Evolutionary conservation across 2,329 filamentous ascomycete species (phyloP), one percentile per base, ranked within the genome.

Genomic region (Paecilomyces fulvus): DNA sequence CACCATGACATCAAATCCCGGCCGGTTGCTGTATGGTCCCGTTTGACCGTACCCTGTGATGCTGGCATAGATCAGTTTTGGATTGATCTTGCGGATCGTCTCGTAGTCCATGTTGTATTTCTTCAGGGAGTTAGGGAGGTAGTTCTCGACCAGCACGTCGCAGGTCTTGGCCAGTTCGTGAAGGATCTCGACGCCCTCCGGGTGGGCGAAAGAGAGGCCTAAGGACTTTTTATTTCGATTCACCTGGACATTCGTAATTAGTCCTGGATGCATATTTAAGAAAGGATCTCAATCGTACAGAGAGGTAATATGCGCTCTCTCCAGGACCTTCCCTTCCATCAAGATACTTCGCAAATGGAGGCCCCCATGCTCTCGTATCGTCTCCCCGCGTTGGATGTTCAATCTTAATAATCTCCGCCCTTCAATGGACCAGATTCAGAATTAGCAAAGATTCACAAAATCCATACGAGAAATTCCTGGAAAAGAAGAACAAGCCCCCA

Each of bases 1-100:
- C 11, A 99, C 92, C 92, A 99, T 99, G 63, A 99, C 94, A 73
- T 99, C 94, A 78, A 97, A 99, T 4, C 94, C 94, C 2, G 94
- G 91, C 12, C 94, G 83, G 60, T 86, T 83, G 5, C 87, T 84
- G 73, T 95, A 96, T 0, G 94, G 94, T 0, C 94, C 94, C 0
- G 89, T 96, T 70, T 99, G 94, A 2, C 94, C 94, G 68, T 97
- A 99, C 0, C 94, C 94, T 0, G 94, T 99, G 65, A 99, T 95
- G 63, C 90, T 96, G 12, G 92, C 91, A 69, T 99, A 99, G 63
- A 99, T 89, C 50, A 99, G 79, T 6, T 80, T 77, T 0, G 92
- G 92, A 67, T 97, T 97, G 70, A 96, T 86, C 62, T 85, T 82
- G 52, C 80, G 83, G 1, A 99, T 74, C 0, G 88, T 89, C 28